phyloP scores from a whole-genome alignment of 306 rosid genomes.

The Phaseolus lunatus region DNA sequence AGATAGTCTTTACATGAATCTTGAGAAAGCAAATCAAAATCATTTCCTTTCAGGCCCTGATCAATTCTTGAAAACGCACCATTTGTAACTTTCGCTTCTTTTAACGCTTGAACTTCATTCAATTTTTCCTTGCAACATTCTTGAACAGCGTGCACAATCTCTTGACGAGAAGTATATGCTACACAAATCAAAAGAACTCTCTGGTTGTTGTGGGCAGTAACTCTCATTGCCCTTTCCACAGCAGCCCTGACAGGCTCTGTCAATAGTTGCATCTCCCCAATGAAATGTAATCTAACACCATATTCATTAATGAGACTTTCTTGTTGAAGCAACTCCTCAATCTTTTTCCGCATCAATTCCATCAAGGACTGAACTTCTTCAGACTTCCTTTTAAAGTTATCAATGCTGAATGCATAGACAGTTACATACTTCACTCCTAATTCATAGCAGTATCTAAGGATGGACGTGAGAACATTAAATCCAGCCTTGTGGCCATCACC shows the following conservation, averaged over 20 bases:
- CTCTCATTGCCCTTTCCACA: conserved; percentile 74
- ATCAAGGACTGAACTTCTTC: conserved; percentile 66
- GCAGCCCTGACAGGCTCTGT: conserved; percentile 61
- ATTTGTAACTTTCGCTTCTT: conserved; percentile 39
- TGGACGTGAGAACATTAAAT: conserved; percentile 56
- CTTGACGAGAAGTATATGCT: conserved; percentile 77
- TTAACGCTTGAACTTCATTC: conserved; percentile 51
- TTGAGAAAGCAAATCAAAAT: conserved; percentile 36
- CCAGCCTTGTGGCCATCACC: conserved; percentile 78
- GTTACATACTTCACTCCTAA: conserved; percentile 72
- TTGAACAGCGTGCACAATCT: conserved; percentile 68
- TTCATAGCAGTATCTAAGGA: conserved; percentile 75
- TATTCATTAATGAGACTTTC: conserved; percentile 60
- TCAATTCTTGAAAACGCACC: conserved; percentile 41
- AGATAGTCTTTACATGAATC: conserved; percentile 41
- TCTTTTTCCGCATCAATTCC: conserved; percentile 79
- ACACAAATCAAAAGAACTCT: conserved; percentile 62
- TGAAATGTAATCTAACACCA: conserved; percentile 67
- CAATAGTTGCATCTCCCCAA: conserved; percentile 70
- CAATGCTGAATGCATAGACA: conserved; percentile 89
- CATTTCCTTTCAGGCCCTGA: conserved; percentile 44
- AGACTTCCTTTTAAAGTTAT: conserved; percentile 71
- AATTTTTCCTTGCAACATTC: conserved; percentile 64
- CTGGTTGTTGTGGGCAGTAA: conserved; percentile 62
- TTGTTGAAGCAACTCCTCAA: conserved; percentile 63